Evolutionary conservation across 306 rosid species (phyloP).

Genomic region (Abrus precatorius): DNA sequence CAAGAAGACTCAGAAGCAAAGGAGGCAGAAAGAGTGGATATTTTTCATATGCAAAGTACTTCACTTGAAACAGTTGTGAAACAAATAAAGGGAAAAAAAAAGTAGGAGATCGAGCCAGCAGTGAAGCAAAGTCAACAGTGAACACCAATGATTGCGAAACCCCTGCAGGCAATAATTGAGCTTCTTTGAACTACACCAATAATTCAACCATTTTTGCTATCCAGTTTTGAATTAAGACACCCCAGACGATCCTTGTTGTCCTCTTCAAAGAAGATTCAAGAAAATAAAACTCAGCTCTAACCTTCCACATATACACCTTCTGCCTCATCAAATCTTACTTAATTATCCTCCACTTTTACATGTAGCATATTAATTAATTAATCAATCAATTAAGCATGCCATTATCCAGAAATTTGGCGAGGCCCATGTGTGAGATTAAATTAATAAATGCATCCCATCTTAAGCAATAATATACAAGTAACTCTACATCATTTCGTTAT

Average conservation of each 20-base stretch:
- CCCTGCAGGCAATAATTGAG: constrained; percentile 73
- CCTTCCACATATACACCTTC: not conserved
- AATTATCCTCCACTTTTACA: not conserved
- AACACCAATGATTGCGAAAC: constrained; percentile 67
- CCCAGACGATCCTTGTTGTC: not conserved
- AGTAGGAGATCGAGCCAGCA: constrained; percentile 40
- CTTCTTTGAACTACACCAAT: constrained; percentile 59
- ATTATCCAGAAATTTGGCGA: not conserved
- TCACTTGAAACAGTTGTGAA: constrained; percentile 37
- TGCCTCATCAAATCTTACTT: constrained; percentile 6
- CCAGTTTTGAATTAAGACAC: constrained; percentile 35
- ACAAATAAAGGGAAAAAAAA: constrained; percentile 37
- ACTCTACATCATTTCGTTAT: not conserved
- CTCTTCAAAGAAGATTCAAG: not conserved
- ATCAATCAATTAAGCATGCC: not conserved
- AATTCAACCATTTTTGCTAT: constrained; percentile 48
- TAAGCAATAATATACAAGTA: not conserved
- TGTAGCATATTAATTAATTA: not conserved
- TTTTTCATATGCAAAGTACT: constrained; percentile 3
- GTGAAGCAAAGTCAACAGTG: constrained; percentile 61
- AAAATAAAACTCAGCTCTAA: constrained; percentile 1
- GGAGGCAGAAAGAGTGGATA: not conserved
- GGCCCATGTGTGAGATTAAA: not conserved
- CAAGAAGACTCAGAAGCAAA: not conserved
- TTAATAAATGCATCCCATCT: not conserved